Conservation (phyloP, 805 yeast species). For the Barnettozyma sucrosica region DNA sequence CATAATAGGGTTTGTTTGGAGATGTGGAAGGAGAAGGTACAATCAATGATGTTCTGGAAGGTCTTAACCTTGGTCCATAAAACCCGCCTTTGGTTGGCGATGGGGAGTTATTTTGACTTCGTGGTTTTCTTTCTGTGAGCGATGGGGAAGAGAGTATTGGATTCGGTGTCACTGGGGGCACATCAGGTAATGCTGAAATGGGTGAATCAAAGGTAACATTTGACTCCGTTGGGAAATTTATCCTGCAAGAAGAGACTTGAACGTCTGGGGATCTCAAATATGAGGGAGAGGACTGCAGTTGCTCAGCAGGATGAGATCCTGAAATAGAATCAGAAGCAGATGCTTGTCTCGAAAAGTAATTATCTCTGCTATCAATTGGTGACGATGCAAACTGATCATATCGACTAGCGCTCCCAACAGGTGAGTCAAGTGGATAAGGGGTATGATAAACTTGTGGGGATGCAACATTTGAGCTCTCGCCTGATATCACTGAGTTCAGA, state of each 20-base stretch:
- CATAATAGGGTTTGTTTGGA: slow-evolving; percentile 23
- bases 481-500: background rate
- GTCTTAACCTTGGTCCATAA: slow-evolving; percentile 22
- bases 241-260: slow-evolving; percentile 1
- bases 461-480: background rate
- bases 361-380: slow-evolving; percentile 7
- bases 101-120: slow-evolving; percentile 11
- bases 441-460: background rate
- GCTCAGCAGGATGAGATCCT: background rate
- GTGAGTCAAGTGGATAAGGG: slow-evolving; percentile 6
- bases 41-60: slow-evolving; percentile 9
- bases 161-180: slow-evolving; percentile 17
- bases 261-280: slow-evolving; percentile 9
- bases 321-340: background rate
- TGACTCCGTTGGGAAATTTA: background rate
- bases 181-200: slow-evolving; percentile 20
- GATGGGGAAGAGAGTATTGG: slow-evolving; percentile 3
- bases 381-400: slow-evolving; percentile 10
- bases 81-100: slow-evolving; percentile 16
- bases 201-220: slow-evolving; percentile 4
- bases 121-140: background rate
- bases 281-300: slow-evolving; percentile 4
- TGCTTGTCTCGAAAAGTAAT: background rate
- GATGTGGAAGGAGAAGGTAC: slow-evolving; percentile 20
- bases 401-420: slow-evolving; percentile 1